These are phyloP conservation scores for Hyphopichia burtonii DNA, from an alignment of 1,139 yeast genomes.

Conservation along the genomic window DNA sequence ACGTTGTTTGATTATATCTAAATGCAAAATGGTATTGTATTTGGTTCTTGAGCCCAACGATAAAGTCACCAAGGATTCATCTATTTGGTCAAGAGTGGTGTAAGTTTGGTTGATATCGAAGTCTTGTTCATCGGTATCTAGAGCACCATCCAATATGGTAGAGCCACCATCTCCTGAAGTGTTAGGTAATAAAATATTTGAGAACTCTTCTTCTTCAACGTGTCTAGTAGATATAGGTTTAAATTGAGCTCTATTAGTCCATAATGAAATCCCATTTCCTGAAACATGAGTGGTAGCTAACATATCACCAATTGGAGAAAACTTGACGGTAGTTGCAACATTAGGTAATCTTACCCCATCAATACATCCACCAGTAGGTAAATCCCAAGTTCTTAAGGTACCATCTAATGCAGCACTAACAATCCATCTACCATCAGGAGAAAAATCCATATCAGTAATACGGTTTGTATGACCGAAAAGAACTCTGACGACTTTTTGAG, in stretches of 20 bases:
- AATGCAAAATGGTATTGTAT: conserved; percentile 72
- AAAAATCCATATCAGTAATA: conserved; percentile 84
- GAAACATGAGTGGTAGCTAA: conserved; percentile 91
- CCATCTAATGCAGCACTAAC: conserved; percentile 82
- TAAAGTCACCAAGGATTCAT: conserved; percentile 63
- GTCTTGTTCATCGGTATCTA: conserved; percentile 28
- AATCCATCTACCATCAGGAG: conserved; percentile 96
- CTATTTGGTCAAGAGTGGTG: conserved; percentile 65
- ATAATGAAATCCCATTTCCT: conserved; percentile 85
- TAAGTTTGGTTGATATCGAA: conserved; percentile 34
- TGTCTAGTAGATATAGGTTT: conserved; percentile 71
- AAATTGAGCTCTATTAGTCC: conserved; percentile 93
- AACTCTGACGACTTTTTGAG: conserved; percentile 82
- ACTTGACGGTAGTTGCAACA: conserved; percentile 76
- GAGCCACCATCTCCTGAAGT: conserved; percentile 84
- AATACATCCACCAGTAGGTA: conserved; percentile 95
- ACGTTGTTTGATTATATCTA: conserved; percentile 81
- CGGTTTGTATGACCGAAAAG: conserved; percentile 89
- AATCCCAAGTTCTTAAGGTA: conserved; percentile 94
- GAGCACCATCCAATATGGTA: conserved; percentile 76
- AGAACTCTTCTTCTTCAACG: conserved; percentile 71
- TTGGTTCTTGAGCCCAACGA: conserved; percentile 76
- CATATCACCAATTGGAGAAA: conserved; percentile 88
- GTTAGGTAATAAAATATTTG: conserved; percentile 62
- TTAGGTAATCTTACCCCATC: conserved; percentile 82